Evolutionary conservation across 768 basidiomycete species (phyloP).

Genomic region (Omphalotus guepiniiformis): DNA sequence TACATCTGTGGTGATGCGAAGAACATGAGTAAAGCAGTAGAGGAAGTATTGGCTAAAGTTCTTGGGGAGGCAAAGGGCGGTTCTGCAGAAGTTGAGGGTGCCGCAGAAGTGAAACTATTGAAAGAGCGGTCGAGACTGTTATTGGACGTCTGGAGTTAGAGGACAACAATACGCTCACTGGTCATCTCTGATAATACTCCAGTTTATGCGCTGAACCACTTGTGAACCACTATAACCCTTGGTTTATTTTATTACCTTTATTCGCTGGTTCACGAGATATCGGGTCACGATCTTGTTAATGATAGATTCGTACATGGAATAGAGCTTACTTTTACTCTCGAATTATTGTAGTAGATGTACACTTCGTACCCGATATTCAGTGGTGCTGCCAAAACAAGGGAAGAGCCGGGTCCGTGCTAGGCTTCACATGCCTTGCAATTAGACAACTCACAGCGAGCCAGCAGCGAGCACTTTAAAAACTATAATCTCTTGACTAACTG

Average conservation of each 20-base stretch:
- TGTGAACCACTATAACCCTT: conserved; percentile 11
- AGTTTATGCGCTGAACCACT: no score
- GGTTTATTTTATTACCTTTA: conserved; percentile 8
- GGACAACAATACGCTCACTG: neutral
- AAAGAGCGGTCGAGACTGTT: conserved; percentile 90
- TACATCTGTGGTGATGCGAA: conserved; percentile 98
- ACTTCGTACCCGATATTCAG: neutral
- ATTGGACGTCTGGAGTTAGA: conserved; percentile 86
- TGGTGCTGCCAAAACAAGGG: no score
- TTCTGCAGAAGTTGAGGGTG: conserved; percentile 79
- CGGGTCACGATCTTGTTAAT: neutral
- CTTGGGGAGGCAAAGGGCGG: conserved; percentile 95
- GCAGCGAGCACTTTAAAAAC: neutral
- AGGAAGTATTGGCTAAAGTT: conserved; percentile 78
- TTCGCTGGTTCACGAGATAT: neutral
- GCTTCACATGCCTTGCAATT: no score
- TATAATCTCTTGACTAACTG: neutral
- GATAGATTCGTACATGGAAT: neutral
- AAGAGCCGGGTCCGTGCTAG: no score
- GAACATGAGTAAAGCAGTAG: conserved; percentile 93
- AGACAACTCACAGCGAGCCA: neutral
- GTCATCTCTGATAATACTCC: neutral
- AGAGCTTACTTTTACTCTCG: neutral
- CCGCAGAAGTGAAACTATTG: conserved; percentile 87
- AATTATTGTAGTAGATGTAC: neutral